Evolutionary conservation across 1,284 basidiomycete species (phyloP).

Genomic region (Hemileia vastatrix): DNA sequence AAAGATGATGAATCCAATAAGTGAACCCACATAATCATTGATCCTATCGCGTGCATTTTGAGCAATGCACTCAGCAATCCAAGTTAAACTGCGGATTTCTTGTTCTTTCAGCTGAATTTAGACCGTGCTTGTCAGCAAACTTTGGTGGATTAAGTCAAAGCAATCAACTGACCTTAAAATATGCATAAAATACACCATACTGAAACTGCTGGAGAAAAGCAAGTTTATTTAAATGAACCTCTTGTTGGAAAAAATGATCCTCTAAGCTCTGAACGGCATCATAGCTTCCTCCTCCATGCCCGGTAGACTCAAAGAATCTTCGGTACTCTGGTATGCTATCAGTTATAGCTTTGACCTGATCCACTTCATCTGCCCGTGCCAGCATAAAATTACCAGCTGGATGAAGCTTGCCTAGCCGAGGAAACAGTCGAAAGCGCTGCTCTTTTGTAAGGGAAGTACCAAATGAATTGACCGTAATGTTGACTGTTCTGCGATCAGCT

Average conservation of each 20-base stretch:
- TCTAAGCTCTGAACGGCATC: conserved; percentile 58
- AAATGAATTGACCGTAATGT: conserved; percentile 99
- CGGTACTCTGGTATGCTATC: conserved; percentile 84
- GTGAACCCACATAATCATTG: conserved; percentile 64
- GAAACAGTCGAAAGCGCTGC: conserved; percentile 89
- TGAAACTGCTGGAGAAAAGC: conserved; percentile 74
- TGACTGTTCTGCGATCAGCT: conserved; percentile 90
- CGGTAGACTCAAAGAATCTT: conserved; percentile 67
- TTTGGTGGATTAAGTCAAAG: background rate
- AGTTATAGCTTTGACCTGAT: conserved; percentile 78
- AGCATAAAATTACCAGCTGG: conserved; percentile 92
- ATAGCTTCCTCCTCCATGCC: conserved; percentile 38
- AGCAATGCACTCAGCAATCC: conserved; percentile 60
- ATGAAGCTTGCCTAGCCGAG: conserved; percentile 81
- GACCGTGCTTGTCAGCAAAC: background rate
- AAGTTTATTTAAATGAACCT: conserved; percentile 86
- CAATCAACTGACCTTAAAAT: conserved; percentile 55
- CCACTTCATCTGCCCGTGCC: conserved; percentile 87
- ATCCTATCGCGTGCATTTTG: conserved; percentile 88
- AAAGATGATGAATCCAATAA: background rate
- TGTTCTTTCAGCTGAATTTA: conserved; percentile 72
- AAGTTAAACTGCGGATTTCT: conserved; percentile 86
- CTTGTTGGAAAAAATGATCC: conserved; percentile 88
- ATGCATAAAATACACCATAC: conserved; percentile 81
- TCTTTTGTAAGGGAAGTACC: conserved; percentile 91